Base-by-base conservation (phyloP, 2,329 filamentous ascomycete genomes). In the Beauveria medogensis region DNA sequence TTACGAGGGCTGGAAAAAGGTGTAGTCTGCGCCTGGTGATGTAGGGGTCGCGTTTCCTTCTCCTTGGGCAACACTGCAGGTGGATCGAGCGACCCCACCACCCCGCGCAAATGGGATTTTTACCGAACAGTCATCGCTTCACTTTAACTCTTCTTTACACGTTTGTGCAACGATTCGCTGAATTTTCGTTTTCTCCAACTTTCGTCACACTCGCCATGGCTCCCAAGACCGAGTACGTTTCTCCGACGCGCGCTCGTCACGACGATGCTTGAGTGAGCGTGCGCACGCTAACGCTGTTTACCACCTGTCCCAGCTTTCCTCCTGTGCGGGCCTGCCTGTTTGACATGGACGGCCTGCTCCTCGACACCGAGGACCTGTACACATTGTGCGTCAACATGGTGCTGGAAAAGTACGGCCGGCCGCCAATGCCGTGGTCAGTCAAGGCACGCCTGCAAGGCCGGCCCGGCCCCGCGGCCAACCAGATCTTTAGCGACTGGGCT, bases 321-420 rank as follows among this genome's bases (percentile, higher is more conserved):
- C 86, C 88, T 52, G 82, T 97, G 62, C 84, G 92, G 67, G 94
- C 93, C 67, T 97, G 92, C 75, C 87, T 99, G 65, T 97, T 99
- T 74, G 94, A 99, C 79, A 97, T 97, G 92, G 94, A 99, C 75
- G 94, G 94, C 63, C 87, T 99, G 41, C 84, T 99, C 22, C 89
- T 99, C 71, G 87, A 97, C 75, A 92, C 90, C 40, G 94, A 97
- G 78, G 94, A 97, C 69, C 74, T 86, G 60, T 97, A 97, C 79
- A 94, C 91, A 0, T 72, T 83, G 28, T 89, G 90, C 74, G 89
- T 92, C 63, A 97, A 99, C 76, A 79, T 85, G 26, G 83, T 97
- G 43, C 86, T 99, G 44, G 79, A 81, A 61, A 86, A 89, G 70
- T 91, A 94, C 74, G 83, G 81, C 68, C 85, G 85, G 55, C 88